Percentiles rank a stretch among this genome's conserved stretches.
These are phyloP conservation scores for Colletotrichum lini DNA, from an alignment of 2,329 filamentous ascomycete genomes.

Conservation along the genomic window DNA sequence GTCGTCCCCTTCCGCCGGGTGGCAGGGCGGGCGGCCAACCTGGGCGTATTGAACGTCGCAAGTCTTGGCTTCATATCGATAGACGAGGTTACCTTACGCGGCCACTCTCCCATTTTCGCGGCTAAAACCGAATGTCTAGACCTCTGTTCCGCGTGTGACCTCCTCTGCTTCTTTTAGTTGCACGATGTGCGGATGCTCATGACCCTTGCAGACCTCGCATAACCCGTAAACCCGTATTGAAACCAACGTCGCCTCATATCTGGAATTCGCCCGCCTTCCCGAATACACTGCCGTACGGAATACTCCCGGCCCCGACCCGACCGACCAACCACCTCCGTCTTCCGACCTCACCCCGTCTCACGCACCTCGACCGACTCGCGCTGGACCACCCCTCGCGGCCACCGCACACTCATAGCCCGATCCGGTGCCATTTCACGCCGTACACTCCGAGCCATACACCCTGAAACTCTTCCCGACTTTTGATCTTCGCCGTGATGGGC, in stretches of 20 bases:
- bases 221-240: slow-evolving; percentile 9
- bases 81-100: slow-evolving; percentile 37
- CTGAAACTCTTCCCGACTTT: neutral
- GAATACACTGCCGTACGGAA: slow-evolving; percentile 10
- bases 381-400: slow-evolving; percentile 1
- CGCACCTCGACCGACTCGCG: slow-evolving; percentile 4
- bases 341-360: slow-evolving; percentile 13
- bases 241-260: neutral
- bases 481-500: slow-evolving; percentile 73
- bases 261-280: slow-evolving; percentile 5
- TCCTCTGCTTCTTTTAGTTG: neutral
- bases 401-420: neutral
- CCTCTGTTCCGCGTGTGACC: neutral
- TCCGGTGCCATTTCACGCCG: neutral
- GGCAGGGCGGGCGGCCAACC: slow-evolving; percentile 4
- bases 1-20: slow-evolving; percentile 8
- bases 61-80: slow-evolving; percentile 40
- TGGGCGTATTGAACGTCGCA: slow-evolving; percentile 20
- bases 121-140: slow-evolving; percentile 9
- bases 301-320: slow-evolving; percentile 10
- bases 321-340: slow-evolving; percentile 9
- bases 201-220: slow-evolving; percentile 2
- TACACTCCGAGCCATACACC: neutral
- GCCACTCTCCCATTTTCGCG: slow-evolving; percentile 29
- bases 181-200: neutral